These are phyloP conservation scores for Penicillium sp. DNA, from an alignment of 2,329 filamentous ascomycete genomes.

Conservation along the genomic window DNA sequence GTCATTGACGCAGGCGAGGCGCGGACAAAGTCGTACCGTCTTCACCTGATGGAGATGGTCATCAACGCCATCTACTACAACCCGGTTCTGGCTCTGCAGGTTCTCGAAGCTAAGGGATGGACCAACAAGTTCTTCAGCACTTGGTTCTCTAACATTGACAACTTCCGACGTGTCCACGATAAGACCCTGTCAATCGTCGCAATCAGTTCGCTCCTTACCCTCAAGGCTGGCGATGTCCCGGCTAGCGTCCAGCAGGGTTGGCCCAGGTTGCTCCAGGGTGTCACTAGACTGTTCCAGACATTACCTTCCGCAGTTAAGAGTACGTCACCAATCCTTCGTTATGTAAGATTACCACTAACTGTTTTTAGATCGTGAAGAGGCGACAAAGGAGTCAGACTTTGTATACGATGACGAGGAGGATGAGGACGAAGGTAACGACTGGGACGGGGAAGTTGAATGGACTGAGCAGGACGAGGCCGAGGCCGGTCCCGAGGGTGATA, in stretches of 20 bases:
- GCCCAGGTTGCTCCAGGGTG: conserved; percentile 86
- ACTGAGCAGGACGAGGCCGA: conserved; percentile 68
- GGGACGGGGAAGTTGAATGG: conserved; percentile 77
- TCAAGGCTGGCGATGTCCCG: conserved; percentile 82
- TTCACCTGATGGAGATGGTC: conserved; percentile 98
- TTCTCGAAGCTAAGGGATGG: conserved; percentile 90
- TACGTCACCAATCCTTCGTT: conserved; percentile 48
- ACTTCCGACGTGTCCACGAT: conserved; percentile 92
- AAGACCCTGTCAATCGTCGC: conserved; percentile 98
- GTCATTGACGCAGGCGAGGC: conserved; percentile 74
- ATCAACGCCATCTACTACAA: conserved; percentile 99
- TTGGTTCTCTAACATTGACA: conserved; percentile 96
- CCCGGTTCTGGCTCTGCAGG: conserved; percentile 78
- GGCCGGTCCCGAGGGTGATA: conserved; percentile 63
- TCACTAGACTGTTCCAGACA: conserved; percentile 89
- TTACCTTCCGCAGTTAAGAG: conserved; percentile 85
- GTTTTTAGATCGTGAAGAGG: conserved; percentile 78
- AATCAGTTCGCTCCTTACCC: conserved; percentile 81
- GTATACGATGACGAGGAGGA: conserved; percentile 76
- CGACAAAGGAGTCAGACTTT: conserved; percentile 84
- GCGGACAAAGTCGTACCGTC: conserved; percentile 90
- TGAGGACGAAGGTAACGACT: conserved; percentile 82
- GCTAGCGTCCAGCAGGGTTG: conserved; percentile 93
- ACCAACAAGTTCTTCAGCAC: conserved; percentile 99
- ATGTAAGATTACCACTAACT: conserved; percentile 18